Percentiles rank a stretch among this genome's conserved stretches.
phyloP scores from a whole-genome alignment of 352 stramenopile species.

The Phytophthora pinifolia region DNA sequence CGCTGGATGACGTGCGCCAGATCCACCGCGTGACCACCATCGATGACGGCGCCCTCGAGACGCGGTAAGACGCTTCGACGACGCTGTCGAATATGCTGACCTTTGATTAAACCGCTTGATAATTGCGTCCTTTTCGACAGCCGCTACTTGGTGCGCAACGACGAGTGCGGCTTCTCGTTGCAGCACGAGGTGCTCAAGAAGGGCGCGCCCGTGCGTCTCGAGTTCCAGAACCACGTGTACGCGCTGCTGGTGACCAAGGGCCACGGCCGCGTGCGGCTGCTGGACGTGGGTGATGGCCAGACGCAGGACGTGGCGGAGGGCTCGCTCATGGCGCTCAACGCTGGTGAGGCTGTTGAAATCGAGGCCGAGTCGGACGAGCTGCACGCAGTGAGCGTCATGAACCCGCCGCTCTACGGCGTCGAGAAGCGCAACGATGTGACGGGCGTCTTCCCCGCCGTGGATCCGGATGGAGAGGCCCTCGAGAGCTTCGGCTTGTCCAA shows the following conservation, averaged over 20 bases:
- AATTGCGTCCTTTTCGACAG: slow-evolving; percentile 17
- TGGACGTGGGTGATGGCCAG: slow-evolving; percentile 48
- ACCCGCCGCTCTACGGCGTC: slow-evolving; percentile 62
- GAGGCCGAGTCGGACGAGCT: slow-evolving; percentile 62
- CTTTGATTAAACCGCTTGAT: not conserved
- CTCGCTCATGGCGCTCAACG: slow-evolving; percentile 63
- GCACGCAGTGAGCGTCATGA: slow-evolving; percentile 81
- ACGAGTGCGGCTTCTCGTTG: slow-evolving; percentile 76
- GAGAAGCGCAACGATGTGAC: slow-evolving; percentile 47
- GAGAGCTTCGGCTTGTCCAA: slow-evolving; percentile 52
- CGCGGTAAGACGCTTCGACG: slow-evolving; percentile 36
- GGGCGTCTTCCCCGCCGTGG: slow-evolving; percentile 71
- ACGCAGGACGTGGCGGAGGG: slow-evolving; percentile 45
- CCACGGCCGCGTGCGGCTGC: slow-evolving; percentile 44
- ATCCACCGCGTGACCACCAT: slow-evolving; percentile 42
- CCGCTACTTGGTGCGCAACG: slow-evolving; percentile 66
- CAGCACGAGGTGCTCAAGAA: slow-evolving; percentile 76
- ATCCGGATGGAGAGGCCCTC: slow-evolving; percentile 60
- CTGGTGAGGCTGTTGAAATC: slow-evolving; percentile 52
- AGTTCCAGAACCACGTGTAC: slow-evolving; percentile 81
- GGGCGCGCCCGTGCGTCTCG: slow-evolving; percentile 45
- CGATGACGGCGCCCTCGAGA: slow-evolving; percentile 53
- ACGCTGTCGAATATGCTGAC: no score
- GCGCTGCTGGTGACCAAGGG: slow-evolving; percentile 69
- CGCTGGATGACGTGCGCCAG: slow-evolving; percentile 46